phyloP scores from a whole-genome alignment of 2,329 filamentous ascomycete species.

The Corinectria fuckeliana region DNA sequence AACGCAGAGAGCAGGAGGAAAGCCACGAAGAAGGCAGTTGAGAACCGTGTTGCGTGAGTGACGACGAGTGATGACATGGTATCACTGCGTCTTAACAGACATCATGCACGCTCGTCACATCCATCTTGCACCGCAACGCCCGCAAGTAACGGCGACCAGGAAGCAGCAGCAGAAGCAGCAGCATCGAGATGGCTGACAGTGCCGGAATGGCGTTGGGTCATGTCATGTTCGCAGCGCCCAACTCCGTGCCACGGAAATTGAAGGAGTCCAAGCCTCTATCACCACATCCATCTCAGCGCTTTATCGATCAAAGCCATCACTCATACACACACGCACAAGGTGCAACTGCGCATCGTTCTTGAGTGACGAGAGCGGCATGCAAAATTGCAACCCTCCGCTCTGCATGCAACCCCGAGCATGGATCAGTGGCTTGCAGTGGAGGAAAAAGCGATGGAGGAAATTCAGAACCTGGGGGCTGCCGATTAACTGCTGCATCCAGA shows the following conservation, averaged over 20 bases:
- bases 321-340: too few relatives aligned
- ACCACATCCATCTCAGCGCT: too few relatives aligned
- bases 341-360: too few relatives aligned
- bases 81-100: background rate
- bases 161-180: background rate
- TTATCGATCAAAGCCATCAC: too few relatives aligned
- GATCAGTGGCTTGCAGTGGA: background rate
- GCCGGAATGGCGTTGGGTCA: too few relatives aligned
- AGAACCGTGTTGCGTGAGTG: too few relatives aligned
- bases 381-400: slow-evolving; percentile 27
- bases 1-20: background rate
- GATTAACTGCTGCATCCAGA: slow-evolving; percentile 26
- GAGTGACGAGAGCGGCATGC: slow-evolving; percentile 5
- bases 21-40: too few relatives aligned
- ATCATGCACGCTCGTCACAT: background rate
- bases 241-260: slow-evolving; percentile 11
- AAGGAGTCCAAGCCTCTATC: too few relatives aligned
- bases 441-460: too few relatives aligned
- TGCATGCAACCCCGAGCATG: slow-evolving; percentile 21
- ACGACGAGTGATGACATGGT: background rate
- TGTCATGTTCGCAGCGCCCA: slow-evolving; percentile 5
- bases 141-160: background rate
- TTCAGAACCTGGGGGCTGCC: slow-evolving; percentile 15
- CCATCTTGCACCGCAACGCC: background rate
- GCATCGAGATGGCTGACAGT: background rate